Conservation (phyloP, 2,329 filamentous ascomycete species). For the Berkeleyomyces basicola region DNA sequence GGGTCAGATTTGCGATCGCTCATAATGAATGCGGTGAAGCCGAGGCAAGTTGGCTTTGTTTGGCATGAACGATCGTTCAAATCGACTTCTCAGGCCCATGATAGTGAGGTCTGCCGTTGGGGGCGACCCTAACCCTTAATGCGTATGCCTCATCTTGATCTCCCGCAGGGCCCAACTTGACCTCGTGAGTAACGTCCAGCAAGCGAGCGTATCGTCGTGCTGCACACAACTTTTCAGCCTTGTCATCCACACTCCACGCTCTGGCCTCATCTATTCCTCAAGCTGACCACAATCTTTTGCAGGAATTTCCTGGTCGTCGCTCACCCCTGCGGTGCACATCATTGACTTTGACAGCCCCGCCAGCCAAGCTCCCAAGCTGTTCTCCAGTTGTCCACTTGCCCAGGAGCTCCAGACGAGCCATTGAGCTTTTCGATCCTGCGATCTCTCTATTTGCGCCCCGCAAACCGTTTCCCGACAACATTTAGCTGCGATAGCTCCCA, state of each 20-base stretch:
- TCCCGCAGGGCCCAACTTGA: neutral
- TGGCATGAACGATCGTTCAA: neutral
- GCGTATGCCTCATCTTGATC: too few relatives aligned
- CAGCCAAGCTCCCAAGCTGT: neutral
- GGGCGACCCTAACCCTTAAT: neutral
- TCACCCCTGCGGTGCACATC: neutral
- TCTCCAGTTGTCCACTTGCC: neutral
- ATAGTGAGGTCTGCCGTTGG: neutral
- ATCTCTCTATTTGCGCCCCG: neutral
- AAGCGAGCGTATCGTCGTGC: neutral
- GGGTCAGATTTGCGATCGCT: conserved; percentile 1
- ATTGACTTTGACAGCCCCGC: neutral
- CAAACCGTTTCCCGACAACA: neutral
- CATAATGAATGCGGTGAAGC: neutral
- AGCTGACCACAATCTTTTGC: too few relatives aligned
- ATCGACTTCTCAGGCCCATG: neutral
- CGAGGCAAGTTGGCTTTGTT: neutral
- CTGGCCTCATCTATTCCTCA: neutral
- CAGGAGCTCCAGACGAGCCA: neutral
- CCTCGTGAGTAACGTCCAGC: neutral
- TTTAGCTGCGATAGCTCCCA: neutral
- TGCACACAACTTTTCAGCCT: neutral
- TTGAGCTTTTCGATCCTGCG: neutral
- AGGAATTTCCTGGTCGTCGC: neutral
- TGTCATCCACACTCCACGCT: neutral